Percentiles rank a stretch among this genome's conserved stretches.
These are phyloP conservation scores for Torrubiella hemipterigena DNA, from an alignment of 2,329 filamentous ascomycete species.

Conservation along the genomic window DNA sequence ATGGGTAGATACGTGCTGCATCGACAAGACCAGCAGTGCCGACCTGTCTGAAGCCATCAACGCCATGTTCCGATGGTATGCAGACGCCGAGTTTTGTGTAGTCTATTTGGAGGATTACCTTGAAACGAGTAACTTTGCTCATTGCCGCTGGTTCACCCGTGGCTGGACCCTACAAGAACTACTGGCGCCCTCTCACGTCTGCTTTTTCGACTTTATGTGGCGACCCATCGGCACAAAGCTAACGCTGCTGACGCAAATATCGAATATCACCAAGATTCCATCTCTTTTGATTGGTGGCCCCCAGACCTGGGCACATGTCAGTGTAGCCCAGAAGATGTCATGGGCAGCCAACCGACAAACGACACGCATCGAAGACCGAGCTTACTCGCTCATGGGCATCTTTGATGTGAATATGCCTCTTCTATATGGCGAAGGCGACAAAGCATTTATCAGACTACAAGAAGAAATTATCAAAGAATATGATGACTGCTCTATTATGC, in stretches of 20 bases:
- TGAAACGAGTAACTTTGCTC: constrained; percentile 5
- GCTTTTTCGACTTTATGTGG: constrained; percentile 13
- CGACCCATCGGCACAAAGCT: constrained; percentile 10
- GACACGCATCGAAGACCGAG: constrained; percentile 10
- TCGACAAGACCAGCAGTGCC: constrained; percentile 14
- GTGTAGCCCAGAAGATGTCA: constrained; percentile 10
- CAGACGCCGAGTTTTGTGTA: constrained; percentile 12
- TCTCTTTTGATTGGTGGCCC: background rate
- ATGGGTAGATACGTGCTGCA: constrained; percentile 18
- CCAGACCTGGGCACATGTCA: background rate
- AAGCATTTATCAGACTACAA: constrained; percentile 11
- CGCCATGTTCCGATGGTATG: constrained; percentile 14
- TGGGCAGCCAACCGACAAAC: constrained; percentile 10
- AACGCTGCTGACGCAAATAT: constrained; percentile 7
- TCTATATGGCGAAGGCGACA: constrained; percentile 11
- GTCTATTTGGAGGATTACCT: constrained; percentile 10
- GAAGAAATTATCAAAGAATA: constrained; percentile 10
- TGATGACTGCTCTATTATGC: constrained; percentile 10
- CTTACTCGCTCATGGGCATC: constrained; percentile 12
- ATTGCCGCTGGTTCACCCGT: constrained; percentile 12
- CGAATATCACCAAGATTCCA: constrained; percentile 9
- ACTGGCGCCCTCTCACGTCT: constrained; percentile 11
- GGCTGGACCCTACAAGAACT: constrained; percentile 17
- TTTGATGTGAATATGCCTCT: constrained; percentile 13
- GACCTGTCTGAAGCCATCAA: constrained; percentile 17